Evolutionary conservation across 345 rosid genomes (phyloP), one percentile per base, ranked within the genome.

Genomic region (Pugionium cornutum): DNA sequence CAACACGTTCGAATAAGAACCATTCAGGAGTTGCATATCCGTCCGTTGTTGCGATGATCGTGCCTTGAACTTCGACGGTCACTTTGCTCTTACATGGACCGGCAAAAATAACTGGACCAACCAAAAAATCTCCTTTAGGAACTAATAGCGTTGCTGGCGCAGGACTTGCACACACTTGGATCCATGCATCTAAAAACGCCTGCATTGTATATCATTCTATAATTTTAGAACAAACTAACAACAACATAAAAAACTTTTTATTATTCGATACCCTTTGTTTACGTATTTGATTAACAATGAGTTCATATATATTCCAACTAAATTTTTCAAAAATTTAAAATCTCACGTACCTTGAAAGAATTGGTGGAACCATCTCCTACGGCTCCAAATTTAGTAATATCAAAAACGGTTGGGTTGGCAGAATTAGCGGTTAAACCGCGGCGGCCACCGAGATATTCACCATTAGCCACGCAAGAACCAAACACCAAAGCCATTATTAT

Each of bases 41-140:
- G 18, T 66, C 75, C 0, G 77, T 61, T 6, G 77, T 35, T 2
- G 89, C 89, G 52, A 57, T 55, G 50, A 88, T 18, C 9, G 68
- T 77, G 9, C 96, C 92, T 4, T 57, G 68, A 36, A 84, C 69
- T 31, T 86, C 76, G 36, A 88, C 39, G 28, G 62, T 67, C 3
- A 86, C 51, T 4, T 78, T 54, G 68, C 59, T 57, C 4, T 62
- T 64, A 64, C 92, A 88, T 10, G 96, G 96, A 40, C 96, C 96
- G 40, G 75, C 72, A 43, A 86, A 80, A 28, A 81, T 66, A 1
- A 80, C 76, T 1, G 84, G 83, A 5, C 85, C 74, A 3, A 77
- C 40, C 47, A 83, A 11, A 37, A 75, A 88, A 0, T 70, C 33
- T 3, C 89, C 88, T 2, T 53, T 27, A 7, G 89, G 92, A 25